These are phyloP conservation scores for Lentinus polychrous DNA, from an alignment of 1,284 basidiomycete species.

Conservation along the genomic window DNA sequence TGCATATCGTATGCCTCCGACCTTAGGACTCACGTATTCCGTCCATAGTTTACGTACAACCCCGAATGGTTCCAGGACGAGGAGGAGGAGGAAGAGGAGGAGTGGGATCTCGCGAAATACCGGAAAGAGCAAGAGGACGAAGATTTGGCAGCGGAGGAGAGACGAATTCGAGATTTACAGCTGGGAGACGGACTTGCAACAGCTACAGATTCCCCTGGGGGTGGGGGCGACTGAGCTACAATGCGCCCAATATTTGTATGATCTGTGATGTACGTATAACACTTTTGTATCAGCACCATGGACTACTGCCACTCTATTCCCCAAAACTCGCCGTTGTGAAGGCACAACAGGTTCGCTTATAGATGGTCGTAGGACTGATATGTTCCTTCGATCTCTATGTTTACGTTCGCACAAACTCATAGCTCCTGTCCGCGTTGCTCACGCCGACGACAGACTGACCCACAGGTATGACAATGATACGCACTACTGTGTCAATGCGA, in stretches of 20 bases:
- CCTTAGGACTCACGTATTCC: slow-evolving; percentile 6
- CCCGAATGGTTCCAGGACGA: slow-evolving; percentile 91
- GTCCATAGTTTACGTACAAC: slow-evolving; percentile 83
- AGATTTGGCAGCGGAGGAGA: slow-evolving; percentile 37
- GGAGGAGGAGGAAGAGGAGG: slow-evolving; percentile 70
- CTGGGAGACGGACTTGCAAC: slow-evolving; percentile 11
- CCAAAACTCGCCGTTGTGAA: no score
- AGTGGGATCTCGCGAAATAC: slow-evolving; percentile 68
- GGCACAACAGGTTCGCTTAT: no score
- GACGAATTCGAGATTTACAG: slow-evolving; percentile 27
- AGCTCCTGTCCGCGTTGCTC: no score
- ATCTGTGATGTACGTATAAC: no score
- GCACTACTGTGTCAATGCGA: no score
- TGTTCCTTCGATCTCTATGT: no score
- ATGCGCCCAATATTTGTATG: no score
- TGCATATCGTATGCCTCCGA: background rate
- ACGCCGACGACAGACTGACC: no score
- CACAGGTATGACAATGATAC: no score
- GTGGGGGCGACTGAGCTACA: slow-evolving; percentile 9
- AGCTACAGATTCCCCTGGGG: slow-evolving; percentile 7
- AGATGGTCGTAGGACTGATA: no score
- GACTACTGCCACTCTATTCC: background rate
- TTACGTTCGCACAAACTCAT: no score
- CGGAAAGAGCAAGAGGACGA: slow-evolving; percentile 59
- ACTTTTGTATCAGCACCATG: background rate